A percentile compares a stretch with the other conserved stretches of the same genome.
phyloP scores from a whole-genome alignment of 1,284 basidiomycete species.

The Amylostereum areolatum region DNA sequence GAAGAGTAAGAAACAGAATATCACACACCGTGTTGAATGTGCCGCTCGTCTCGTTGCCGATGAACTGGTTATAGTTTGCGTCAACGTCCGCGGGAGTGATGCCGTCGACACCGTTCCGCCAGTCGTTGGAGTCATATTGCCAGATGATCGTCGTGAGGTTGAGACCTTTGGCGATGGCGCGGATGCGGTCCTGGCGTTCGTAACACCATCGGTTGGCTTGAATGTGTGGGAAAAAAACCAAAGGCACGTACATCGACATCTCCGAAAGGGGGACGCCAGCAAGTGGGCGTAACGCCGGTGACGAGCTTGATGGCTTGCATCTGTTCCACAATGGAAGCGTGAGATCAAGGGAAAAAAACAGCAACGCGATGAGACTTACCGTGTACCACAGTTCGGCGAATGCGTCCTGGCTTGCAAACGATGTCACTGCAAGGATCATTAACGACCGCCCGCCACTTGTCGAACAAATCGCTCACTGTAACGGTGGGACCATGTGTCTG shows the following conservation, averaged over 20 bases:
- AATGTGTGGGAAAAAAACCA: not conserved
- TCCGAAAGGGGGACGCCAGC: constrained; percentile 67
- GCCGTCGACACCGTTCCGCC: constrained; percentile 47
- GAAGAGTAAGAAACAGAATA: not conserved
- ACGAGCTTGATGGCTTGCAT: constrained; percentile 46
- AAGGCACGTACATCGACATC: constrained; percentile 40
- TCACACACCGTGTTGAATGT: constrained; percentile 28
- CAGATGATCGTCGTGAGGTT: constrained; percentile 60
- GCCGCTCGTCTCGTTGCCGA: constrained; percentile 32
- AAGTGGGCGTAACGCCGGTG: constrained; percentile 60
- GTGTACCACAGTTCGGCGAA: constrained; percentile 80
- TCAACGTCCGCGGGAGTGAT: constrained; percentile 37
- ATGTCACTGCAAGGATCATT: constrained; percentile 43
- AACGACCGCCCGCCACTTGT: not conserved
- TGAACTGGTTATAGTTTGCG: constrained; percentile 33
- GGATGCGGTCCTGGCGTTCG: constrained; percentile 49
- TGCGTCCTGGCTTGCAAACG: constrained; percentile 64
- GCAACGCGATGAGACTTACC: constrained; percentile 23
- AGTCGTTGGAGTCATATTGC: constrained; percentile 67
- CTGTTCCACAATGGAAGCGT: constrained; percentile 18
- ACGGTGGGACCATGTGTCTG: constrained; percentile 55
- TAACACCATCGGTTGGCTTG: no score
- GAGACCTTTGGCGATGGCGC: constrained; percentile 55
- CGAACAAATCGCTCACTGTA: constrained; percentile 33
- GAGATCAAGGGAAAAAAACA: not conserved